Evolutionary conservation across 2,329 filamentous ascomycete genomes (phyloP).

Genomic region (Parastagonospora nodorum): DNA sequence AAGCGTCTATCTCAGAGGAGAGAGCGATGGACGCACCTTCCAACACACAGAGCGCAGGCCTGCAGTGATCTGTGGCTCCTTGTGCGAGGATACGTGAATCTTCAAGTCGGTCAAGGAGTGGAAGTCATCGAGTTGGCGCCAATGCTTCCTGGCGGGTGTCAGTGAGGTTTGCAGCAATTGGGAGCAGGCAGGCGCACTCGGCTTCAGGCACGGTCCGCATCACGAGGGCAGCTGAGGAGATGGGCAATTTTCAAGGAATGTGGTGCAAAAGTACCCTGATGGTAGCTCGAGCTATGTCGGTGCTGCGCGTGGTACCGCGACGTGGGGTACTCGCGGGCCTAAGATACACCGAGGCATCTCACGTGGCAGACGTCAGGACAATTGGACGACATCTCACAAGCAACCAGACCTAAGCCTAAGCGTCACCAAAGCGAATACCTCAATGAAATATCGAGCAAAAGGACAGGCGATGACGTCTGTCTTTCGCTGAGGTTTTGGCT

Average conservation of each 20-base stretch:
- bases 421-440: neutral
- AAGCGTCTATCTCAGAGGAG: slow-evolving; percentile 1
- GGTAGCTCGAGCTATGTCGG: slow-evolving; percentile 27
- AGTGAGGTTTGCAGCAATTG: slow-evolving; percentile 7
- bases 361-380: slow-evolving; percentile 1
- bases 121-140: slow-evolving; percentile 44
- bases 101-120: slow-evolving; percentile 45
- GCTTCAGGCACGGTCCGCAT: slow-evolving; percentile 43
- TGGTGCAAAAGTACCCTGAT: slow-evolving; percentile 38
- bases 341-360: slow-evolving; percentile 11
- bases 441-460: too few species aligned
- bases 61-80: slow-evolving; percentile 52
- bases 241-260: slow-evolving; percentile 5
- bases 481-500: neutral
- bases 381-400: neutral
- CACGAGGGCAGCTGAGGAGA: slow-evolving; percentile 8
- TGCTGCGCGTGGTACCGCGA: slow-evolving; percentile 14
- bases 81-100: slow-evolving; percentile 44
- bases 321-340: slow-evolving; percentile 21
- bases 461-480: neutral
- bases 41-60: slow-evolving; percentile 88
- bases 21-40: slow-evolving; percentile 65
- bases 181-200: slow-evolving; percentile 27
- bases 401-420: neutral
- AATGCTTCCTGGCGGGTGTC: slow-evolving; percentile 37